Evolutionary conservation across 2,329 filamentous ascomycete species (phyloP).

Genomic region (Epichloe baconii): DNA sequence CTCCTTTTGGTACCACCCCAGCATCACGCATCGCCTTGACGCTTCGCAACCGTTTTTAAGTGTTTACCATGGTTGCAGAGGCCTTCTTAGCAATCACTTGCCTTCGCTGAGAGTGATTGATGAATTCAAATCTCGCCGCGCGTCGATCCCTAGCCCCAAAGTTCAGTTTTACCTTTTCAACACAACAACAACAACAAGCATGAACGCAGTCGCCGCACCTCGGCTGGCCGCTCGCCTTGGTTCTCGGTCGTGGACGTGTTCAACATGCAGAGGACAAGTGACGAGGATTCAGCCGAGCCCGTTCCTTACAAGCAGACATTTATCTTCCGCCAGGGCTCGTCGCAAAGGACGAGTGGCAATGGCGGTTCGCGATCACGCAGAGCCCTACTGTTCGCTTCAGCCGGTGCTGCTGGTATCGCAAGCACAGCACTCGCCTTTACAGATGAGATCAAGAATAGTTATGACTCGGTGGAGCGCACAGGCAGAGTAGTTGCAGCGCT

Average conservation of each 20-base stretch:
- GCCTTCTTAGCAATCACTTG: neutral
- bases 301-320: constrained; percentile 14
- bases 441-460: constrained; percentile 63
- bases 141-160: neutral
- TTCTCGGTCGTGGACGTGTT: constrained; percentile 33
- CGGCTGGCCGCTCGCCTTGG: constrained; percentile 25
- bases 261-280: constrained; percentile 29
- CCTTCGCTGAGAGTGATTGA: constrained; percentile 7
- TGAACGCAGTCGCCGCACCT: constrained; percentile 29
- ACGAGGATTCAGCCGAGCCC: constrained; percentile 18
- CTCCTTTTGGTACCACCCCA: neutral
- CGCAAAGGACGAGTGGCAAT: constrained; percentile 9
- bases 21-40: neutral
- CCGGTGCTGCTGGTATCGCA: constrained; percentile 35
- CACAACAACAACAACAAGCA: constrained; percentile 12
- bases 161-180: neutral
- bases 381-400: constrained; percentile 34
- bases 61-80: constrained; percentile 7
- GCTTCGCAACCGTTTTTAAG: neutral
- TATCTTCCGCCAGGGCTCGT: constrained; percentile 17
- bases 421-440: constrained; percentile 40
- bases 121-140: neutral
- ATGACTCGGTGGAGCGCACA: constrained; percentile 62
- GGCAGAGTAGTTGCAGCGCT: constrained; percentile 66
- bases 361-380: constrained; percentile 12